phyloP scores from a whole-genome alignment of 306 rosid genomes.

The Casuarina equisetifolia region DNA sequence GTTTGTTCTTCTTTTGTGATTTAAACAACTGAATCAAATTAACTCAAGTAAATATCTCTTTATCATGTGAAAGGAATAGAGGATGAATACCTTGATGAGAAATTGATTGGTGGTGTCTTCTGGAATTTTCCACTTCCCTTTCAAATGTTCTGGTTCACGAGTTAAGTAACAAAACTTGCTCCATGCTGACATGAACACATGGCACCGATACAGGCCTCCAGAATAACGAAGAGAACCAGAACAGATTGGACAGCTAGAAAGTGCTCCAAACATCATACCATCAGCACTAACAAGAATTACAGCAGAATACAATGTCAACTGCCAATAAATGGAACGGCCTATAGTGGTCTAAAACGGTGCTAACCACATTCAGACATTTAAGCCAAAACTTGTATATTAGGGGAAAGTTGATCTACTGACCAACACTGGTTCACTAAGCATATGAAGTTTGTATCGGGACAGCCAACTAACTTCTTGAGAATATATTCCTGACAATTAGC shows the following conservation, averaged over 20 bases:
- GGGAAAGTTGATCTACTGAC: not conserved
- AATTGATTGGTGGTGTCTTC: constrained; percentile 68
- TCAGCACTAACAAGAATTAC: constrained; percentile 60
- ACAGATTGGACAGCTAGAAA: constrained; percentile 71
- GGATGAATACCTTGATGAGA: constrained; percentile 63
- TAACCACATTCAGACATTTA: not conserved
- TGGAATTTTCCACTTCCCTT: constrained; percentile 89
- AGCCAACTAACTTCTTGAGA: not conserved
- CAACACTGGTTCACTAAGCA: not conserved
- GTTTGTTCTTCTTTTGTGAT: constrained; percentile 78
- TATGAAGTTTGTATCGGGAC: not conserved
- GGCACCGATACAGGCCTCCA: constrained; percentile 85
- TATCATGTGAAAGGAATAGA: constrained; percentile 11
- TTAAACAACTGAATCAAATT: constrained; percentile 79
- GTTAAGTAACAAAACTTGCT: constrained; percentile 88
- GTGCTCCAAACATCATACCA: constrained; percentile 98
- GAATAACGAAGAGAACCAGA: constrained; percentile 68
- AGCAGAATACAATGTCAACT: constrained; percentile 8
- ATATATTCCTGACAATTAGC: constrained; percentile 7
- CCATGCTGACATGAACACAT: constrained; percentile 77
- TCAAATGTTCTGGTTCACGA: constrained; percentile 55
- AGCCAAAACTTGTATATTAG: not conserved
- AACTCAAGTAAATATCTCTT: constrained; percentile 23
- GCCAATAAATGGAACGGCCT: constrained; percentile 4
- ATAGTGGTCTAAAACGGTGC: not conserved